Base-by-base conservation (phyloP, 768 basidiomycete genomes). In the Amanita exitialis region DNA sequence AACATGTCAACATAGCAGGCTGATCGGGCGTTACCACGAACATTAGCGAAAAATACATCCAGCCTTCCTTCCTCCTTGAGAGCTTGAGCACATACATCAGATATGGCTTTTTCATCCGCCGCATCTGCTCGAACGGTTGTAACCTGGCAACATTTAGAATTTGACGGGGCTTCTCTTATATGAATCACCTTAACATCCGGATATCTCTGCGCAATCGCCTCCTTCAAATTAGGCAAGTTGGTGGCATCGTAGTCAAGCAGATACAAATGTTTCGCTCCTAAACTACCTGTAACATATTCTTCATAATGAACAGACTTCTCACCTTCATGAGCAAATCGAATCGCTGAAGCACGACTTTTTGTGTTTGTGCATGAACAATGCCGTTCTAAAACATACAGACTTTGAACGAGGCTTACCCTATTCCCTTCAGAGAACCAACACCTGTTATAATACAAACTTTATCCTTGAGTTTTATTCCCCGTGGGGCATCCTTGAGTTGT, bases 1-100 rank as follows among this genome's bases (percentile, higher is more conserved):
- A 18, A 52, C 16, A 47, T 54, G 52, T 54, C 53, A 51, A 20
- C 12, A 13, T 25, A 15, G 7, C 4, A 42, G 42, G 27, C 2
- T 34, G 23, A 13, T 15, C n/a, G 42, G 16, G 37, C 37, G 45
- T 20, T 2, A n/a, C 16, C 6, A 59, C 80, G 47, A 60, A 90
- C 93, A 63, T 97, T 96, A 30, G 94, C 94, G 62, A 93, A 97
- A 74, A 96, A 96, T 56, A 94, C 82, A 57, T 97, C 94, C 10
- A 97, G 72, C 53, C 80, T 76, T 7, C 92, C 91, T 61, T 94
- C 84, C 54, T 96, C 91, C 38, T 76, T 66, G 28, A 91, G 59
- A 2, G 86, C 90, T 52, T 72, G 80, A 51, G 83, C 69, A 63
- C 92, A 91, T 1, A 92, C 63, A 5, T 66, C 67, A 18, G 77